Conservation (phyloP, 768 basidiomycete genomes). For the Lactifluus hygrophoroides region DNA sequence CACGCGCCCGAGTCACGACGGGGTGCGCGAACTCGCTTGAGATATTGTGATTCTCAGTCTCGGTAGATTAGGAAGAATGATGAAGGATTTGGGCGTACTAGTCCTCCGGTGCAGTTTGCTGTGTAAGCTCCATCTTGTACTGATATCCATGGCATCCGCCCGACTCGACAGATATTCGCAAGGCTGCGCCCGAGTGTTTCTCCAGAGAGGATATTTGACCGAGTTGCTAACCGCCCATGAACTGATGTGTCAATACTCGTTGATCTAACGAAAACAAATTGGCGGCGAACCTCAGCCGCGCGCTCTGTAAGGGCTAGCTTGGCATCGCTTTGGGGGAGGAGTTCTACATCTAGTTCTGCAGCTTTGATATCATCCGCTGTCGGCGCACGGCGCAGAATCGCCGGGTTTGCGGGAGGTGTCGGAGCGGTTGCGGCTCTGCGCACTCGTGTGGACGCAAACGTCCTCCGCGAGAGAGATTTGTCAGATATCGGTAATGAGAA, state of each 20-base stretch:
- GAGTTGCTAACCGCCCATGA: slow-evolving; percentile 54
- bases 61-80: not conserved
- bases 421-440: not conserved
- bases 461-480: not conserved
- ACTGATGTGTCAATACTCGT: not conserved
- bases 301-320: slow-evolving; percentile 57
- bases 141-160: slow-evolving; percentile 98
- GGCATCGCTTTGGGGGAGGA: slow-evolving; percentile 45
- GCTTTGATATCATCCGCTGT: slow-evolving; percentile 40
- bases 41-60: not conserved
- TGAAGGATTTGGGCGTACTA: slow-evolving; percentile 50
- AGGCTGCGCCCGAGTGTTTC: slow-evolving; percentile 51
- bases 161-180: slow-evolving; percentile 81
- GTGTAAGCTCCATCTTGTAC: slow-evolving; percentile 82
- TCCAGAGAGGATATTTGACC: slow-evolving; percentile 57
- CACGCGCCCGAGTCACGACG: slow-evolving; percentile 56
- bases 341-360: slow-evolving; percentile 56
- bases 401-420: slow-evolving; percentile 4
- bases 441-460: slow-evolving; percentile 3
- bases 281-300: slow-evolving; percentile 56
- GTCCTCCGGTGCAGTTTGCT: slow-evolving; percentile 56
- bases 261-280: not conserved
- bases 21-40: slow-evolving; percentile 66
- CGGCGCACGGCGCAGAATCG: slow-evolving; percentile 32
- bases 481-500: not conserved